Evolutionary conservation across 257 asterid genomes (phyloP), one percentile per base, ranked within the genome.

Genomic region (Solanum pimpinellifolium): DNA sequence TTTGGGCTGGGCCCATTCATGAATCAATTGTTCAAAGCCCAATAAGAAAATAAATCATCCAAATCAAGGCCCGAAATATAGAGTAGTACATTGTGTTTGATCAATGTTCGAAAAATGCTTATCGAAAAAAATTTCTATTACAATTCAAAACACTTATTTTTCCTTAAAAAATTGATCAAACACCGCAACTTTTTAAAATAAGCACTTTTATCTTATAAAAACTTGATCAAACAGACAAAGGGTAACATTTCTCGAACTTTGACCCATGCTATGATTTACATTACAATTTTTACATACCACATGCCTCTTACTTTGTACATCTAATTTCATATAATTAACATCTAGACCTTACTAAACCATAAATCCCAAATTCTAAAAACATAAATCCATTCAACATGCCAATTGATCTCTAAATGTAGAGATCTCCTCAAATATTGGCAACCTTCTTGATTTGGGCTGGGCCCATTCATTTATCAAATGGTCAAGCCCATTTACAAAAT

Each of bases 401-500:
- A 94, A 75, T 88, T 95, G 98, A 90, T 96, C 94, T 81, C 96
- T 94, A 75, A 89, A 87, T 86, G 93, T 91, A 7, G 98, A 93
- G 31, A 97, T 97, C 77, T 95, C 95, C 90, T 97, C 98, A 46
- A 97, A 97, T 68, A 97, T 93, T 0, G 99, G 99, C 23, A 97
- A 92, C 93, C 99, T 94, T 89, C 89, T 92, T 12, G 99, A 91
- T 81, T 96, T 92, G 2, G 92, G 84, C 9, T 93, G 96, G 27
- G 92, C 95, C 97, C 94, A 92, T 49, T 89, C 94, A 73, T 85
- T 91, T 8, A 94, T 74, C 49, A 74, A 37, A 2, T 74, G 31
- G 7, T 74, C 81, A 74, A 74, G 91, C 21, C 90, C 96, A 65
- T 89, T 92, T 0, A 90, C 92, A 86, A 94, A 95, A 88, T 91